Conservation (phyloP, 768 basidiomycete species). For the Phanerochaete carnosa region DNA sequence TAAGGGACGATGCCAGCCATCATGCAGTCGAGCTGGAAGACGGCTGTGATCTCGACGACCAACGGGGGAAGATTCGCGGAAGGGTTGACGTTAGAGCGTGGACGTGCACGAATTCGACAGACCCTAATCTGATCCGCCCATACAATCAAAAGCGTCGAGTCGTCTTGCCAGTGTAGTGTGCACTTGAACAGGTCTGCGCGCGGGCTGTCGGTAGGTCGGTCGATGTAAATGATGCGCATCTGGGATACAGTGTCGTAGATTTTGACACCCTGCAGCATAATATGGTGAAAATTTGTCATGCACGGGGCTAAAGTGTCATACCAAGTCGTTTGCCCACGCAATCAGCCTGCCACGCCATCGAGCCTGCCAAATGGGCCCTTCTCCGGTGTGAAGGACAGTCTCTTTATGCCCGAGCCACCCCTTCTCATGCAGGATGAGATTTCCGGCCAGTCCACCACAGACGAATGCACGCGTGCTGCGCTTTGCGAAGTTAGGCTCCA, state of each 20-base stretch:
- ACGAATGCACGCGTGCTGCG: conserved; percentile 76
- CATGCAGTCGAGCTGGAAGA: conserved; percentile 95
- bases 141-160: conserved; percentile 82
- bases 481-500: conserved; percentile 89
- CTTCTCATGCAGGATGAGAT: conserved; percentile 85
- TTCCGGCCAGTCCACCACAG: conserved; percentile 90
- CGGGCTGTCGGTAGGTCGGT: conserved; percentile 77
- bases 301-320: conserved; percentile 31
- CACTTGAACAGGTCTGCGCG: conserved; percentile 95
- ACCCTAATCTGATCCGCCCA: conserved; percentile 96
- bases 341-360: conserved; percentile 85
- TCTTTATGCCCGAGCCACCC: conserved; percentile 97
- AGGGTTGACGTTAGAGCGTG: conserved; percentile 41
- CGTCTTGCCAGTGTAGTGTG: conserved; percentile 89
- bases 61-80: conserved; percentile 53
- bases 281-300: not conserved
- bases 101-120: conserved; percentile 69
- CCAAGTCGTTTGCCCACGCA: conserved; percentile 94
- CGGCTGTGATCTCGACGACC: conserved; percentile 84
- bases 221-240: conserved; percentile 80
- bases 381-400: conserved; percentile 73
- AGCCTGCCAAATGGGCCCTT: conserved; percentile 93
- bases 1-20: conserved; percentile 87
- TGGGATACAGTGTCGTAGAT: conserved; percentile 84
- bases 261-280: conserved; percentile 70